Conservation (phyloP, 2,329 filamentous ascomycete genomes). For the Tolypocladium inflatum region DNA sequence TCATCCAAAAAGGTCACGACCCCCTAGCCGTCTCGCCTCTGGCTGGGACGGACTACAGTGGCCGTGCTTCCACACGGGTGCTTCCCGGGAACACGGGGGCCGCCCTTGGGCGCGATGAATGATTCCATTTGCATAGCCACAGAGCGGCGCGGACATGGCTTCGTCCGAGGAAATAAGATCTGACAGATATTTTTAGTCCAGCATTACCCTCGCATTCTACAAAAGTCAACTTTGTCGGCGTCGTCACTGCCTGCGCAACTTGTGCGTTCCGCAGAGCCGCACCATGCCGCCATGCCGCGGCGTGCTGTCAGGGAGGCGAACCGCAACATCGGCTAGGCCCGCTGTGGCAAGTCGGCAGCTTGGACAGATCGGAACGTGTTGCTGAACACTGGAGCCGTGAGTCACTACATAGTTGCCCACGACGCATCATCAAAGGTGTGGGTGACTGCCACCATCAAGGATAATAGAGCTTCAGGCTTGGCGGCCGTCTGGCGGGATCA, state of each 20-base stretch:
- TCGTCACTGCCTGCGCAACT: neutral
- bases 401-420: too few relatives aligned
- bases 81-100: neutral
- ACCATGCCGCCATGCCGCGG: neutral
- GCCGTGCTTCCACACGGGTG: neutral
- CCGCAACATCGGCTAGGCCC: neutral
- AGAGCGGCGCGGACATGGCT: neutral
- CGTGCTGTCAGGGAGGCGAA: too few relatives aligned
- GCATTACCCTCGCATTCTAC: neutral
- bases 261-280: neutral
- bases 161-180: neutral
- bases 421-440: too few relatives aligned
- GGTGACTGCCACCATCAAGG: too few relatives aligned
- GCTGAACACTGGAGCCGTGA: too few relatives aligned
- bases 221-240: neutral
- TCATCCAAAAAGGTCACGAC: neutral
- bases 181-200: neutral
- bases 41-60: neutral
- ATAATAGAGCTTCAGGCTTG: too few relatives aligned
- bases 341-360: neutral
- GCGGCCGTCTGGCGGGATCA: too few relatives aligned
- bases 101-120: neutral
- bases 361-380: too few relatives aligned
- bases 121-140: neutral
- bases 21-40: neutral